phyloP scores from a whole-genome alignment of 768 basidiomycete genomes.

The Tephrocybe sp. region DNA sequence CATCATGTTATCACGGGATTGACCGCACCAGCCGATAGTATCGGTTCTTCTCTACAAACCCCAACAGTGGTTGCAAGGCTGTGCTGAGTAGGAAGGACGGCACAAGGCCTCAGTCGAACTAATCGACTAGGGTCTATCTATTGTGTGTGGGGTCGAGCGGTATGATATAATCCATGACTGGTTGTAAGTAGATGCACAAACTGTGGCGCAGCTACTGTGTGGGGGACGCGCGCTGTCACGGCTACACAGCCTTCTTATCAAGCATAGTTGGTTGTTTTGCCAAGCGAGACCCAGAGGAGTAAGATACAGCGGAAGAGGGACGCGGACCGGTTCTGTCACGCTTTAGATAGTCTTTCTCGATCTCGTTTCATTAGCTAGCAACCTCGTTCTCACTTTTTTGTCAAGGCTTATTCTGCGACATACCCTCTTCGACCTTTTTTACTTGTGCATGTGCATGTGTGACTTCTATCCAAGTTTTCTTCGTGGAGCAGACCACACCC shows the following conservation, averaged over 20 bases:
- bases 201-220: slow-evolving; percentile 15
- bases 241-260: not conserved
- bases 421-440: too few species aligned
- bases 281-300: not conserved
- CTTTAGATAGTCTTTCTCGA: not conserved
- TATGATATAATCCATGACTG: too few species aligned
- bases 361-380: not conserved
- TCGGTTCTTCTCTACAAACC: not conserved
- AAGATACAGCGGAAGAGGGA: slow-evolving; percentile 1
- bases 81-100: too few species aligned
- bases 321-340: not conserved
- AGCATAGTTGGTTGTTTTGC: not conserved
- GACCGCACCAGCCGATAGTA: not conserved
- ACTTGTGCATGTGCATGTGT: too few species aligned
- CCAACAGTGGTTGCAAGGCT: not conserved
- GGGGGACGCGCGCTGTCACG: not conserved
- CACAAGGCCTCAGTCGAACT: too few species aligned
- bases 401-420: not conserved
- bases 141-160: too few species aligned
- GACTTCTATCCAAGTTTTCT: not conserved
- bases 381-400: not conserved
- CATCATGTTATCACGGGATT: not conserved
- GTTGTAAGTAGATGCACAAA: not conserved
- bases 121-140: too few species aligned
- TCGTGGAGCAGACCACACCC: not conserved